Percentiles rank a stretch among this genome's conserved stretches.
Conservation (phyloP, 2,329 filamentous ascomycete genomes). For the Pyricularia pennisetigena region DNA sequence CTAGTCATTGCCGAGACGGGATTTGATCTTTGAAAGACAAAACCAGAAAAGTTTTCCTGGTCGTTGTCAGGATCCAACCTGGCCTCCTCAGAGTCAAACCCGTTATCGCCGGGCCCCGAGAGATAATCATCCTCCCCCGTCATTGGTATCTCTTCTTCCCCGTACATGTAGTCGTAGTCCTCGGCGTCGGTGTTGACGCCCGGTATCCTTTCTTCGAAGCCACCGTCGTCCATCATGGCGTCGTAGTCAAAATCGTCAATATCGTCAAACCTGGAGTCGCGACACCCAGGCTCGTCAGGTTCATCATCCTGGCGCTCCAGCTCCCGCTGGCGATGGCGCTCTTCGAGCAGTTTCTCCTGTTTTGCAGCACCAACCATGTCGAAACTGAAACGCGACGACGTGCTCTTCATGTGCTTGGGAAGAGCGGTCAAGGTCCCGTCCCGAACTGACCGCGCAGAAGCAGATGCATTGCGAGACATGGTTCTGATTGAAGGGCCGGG, state of each 20-base stretch:
- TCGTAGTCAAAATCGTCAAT: conserved; percentile 56
- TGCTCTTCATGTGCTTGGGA: conserved; percentile 62
- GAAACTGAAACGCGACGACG: conserved; percentile 72
- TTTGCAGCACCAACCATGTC: conserved; percentile 57
- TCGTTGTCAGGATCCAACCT: conserved; percentile 40
- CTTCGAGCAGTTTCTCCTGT: conserved; percentile 61
- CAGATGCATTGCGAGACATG: conserved; percentile 43
- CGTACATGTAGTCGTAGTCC: conserved; percentile 33
- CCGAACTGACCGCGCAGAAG: conserved; percentile 35
- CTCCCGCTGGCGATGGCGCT: conserved; percentile 59
- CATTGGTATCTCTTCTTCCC: conserved; percentile 12
- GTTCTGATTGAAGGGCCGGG: conserved; percentile 21
- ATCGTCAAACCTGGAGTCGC: conserved; percentile 49
- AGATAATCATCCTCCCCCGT: conserved; percentile 7
- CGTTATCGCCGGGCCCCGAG: not conserved
- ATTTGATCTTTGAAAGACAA: conserved; percentile 46
- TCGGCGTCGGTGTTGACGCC: conserved; percentile 32
- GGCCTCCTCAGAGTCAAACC: conserved; percentile 13
- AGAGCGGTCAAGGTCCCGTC: conserved; percentile 35
- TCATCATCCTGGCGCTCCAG: conserved; percentile 44
- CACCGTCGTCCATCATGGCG: conserved; percentile 55
- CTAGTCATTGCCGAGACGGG: conserved; percentile 39
- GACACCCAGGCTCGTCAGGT: conserved; percentile 20
- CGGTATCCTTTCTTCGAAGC: conserved; percentile 57
- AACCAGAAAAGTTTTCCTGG: conserved; percentile 52